phyloP scores from a whole-genome alignment of 176 grass and related monocot genomes.

The Carex pumila region DNA sequence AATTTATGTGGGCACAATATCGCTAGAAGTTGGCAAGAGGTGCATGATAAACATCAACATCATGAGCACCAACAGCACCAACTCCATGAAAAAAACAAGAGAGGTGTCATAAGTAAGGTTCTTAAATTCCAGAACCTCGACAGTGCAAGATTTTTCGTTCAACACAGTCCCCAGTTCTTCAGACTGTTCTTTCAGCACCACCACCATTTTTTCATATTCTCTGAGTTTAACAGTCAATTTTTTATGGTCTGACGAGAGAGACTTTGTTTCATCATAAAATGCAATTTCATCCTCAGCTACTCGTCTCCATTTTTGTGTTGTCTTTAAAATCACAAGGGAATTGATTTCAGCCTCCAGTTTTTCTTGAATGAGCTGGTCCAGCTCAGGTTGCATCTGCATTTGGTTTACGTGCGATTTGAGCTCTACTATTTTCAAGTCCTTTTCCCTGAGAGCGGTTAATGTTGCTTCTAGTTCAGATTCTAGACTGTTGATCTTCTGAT shows the following conservation, averaged over 20 bases:
- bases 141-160: constrained; percentile 21
- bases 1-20: constrained; percentile 60
- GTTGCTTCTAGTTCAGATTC: constrained; percentile 34
- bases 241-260: constrained; percentile 30
- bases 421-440: constrained; percentile 36
- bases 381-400: constrained; percentile 26
- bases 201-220: constrained; percentile 25
- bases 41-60: constrained; percentile 42
- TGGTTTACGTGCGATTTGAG: constrained; percentile 7
- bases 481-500: constrained; percentile 27
- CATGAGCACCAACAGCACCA: constrained; percentile 45
- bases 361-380: constrained; percentile 49
- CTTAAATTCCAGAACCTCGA: constrained; percentile 47
- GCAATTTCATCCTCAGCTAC: constrained; percentile 31
- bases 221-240: constrained; percentile 33
- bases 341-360: constrained; percentile 57
- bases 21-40: constrained; percentile 27
- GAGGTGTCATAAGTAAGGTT: constrained; percentile 43
- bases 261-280: constrained; percentile 41
- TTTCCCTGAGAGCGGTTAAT: constrained; percentile 28
- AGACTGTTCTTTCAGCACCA: constrained; percentile 29
- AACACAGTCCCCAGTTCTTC: constrained; percentile 41
- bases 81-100: constrained; percentile 46
- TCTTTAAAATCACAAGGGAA: constrained; percentile 40
- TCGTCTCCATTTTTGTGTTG: constrained; percentile 24